These are phyloP conservation scores for Phlegmacium glaucopus DNA, from an alignment of 768 basidiomycete species.

Conservation along the genomic window DNA sequence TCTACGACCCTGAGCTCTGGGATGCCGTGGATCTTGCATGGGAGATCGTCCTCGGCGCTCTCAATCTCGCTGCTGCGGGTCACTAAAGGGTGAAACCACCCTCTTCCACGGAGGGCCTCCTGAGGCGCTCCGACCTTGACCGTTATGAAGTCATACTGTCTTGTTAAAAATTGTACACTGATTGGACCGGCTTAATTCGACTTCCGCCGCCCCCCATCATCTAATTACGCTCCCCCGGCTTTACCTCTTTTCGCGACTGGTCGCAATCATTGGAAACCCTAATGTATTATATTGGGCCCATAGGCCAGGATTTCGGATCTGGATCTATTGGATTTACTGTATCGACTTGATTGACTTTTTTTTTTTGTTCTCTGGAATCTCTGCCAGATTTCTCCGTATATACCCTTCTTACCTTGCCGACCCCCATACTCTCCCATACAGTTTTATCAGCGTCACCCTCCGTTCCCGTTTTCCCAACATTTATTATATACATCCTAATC, in stretches of 20 bases:
- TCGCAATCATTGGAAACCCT: background rate
- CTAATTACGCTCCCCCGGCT: background rate
- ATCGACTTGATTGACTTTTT: too few species aligned
- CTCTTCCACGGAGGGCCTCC: background rate
- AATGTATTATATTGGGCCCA: too few species aligned
- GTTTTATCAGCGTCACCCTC: too few species aligned
- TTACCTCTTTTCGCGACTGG: background rate
- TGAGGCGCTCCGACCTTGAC: background rate
- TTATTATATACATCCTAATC: too few species aligned
- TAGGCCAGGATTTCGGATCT: too few species aligned
- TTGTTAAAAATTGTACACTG: background rate
- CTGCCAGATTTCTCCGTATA: too few species aligned
- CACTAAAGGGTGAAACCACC: slow-evolving; percentile 18
- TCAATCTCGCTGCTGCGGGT: slow-evolving; percentile 43
- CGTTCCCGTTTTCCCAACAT: too few species aligned
- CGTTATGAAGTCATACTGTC: too few species aligned
- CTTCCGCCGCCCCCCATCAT: background rate
- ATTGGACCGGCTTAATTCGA: background rate
- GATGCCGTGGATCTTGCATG: slow-evolving; percentile 75
- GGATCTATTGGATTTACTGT: too few species aligned
- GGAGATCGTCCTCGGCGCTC: slow-evolving; percentile 64
- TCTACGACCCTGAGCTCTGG: slow-evolving; percentile 75
- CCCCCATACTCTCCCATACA: too few species aligned
- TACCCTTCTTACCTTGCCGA: too few species aligned
- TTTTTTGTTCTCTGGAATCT: too few species aligned